Evolutionary conservation across 495 filamentous ascomycete species (phyloP), one percentile per base, ranked within the genome.

Genomic region (Jackrogersella minutella): DNA sequence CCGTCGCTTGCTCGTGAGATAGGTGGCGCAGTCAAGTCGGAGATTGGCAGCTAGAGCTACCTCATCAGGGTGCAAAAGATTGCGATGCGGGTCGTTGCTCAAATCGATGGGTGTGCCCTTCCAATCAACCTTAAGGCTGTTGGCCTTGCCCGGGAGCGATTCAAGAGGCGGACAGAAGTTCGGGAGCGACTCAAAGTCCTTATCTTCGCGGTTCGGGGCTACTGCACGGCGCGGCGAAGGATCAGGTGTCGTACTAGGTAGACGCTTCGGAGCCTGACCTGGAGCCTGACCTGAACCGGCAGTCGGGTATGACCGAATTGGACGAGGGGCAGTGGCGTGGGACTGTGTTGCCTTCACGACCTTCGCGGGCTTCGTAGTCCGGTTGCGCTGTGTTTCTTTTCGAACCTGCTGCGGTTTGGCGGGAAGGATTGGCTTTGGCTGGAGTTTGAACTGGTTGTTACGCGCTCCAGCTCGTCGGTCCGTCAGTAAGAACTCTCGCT

Each of bases 1-100:
- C 31, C 93, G 87, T 66, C 95, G 88, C 84, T 99, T 99, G 81
- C 90, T 95, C 70, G 91, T 94, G 22, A 99, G 84, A 71, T 99
- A 99, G 39, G 91, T 93, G 24, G 92, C 93, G 72, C 91, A 93
- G 65, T 90, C 90, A 31, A 99, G 86, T 52, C 95, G 87, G 17
- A 99, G 86, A 19, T 86, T 90, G 37, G 89, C 86, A 30, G 93
- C 93, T 30, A 97, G 84, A 41, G 82, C 80, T 58, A 95, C 64
- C 78, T 99, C 95, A 44, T 91, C 88, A 4, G 88, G 83, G 74
- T 93, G 91, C 47, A 97, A 88, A 40, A 93, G 81, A 58, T 90
- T 74, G 31, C 84, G 82, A 74, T 97, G 85, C 43, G 91, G 90
- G 72, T 97, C 93, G 72, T 85, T 85, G 76, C 83, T 86, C 59